phyloP scores from a whole-genome alignment of 805 yeast species.

The Sungouiella blattae region DNA sequence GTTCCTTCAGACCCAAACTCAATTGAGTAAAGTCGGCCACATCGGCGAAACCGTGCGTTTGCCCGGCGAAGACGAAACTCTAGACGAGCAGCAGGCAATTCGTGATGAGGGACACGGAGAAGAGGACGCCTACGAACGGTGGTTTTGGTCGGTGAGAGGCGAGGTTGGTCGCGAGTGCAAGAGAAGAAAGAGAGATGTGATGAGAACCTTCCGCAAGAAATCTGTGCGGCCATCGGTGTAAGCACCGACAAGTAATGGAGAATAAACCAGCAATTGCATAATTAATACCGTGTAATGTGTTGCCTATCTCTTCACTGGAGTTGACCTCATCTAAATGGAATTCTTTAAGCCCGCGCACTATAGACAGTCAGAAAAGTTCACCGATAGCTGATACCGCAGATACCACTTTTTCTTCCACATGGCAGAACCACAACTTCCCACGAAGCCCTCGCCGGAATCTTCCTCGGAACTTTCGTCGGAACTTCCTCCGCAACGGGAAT shows the following conservation, averaged over 20 bases:
- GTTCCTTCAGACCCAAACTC: constrained; percentile 81
- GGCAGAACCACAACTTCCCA: too few species aligned
- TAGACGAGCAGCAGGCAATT: constrained; percentile 22
- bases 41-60: constrained; percentile 25
- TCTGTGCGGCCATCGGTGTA: constrained; percentile 5
- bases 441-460: too few species aligned
- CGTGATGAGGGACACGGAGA: constrained; percentile 29
- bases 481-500: too few species aligned
- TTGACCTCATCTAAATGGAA: too few species aligned
- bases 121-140: constrained; percentile 56
- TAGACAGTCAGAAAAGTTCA: constrained; percentile 1
- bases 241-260: too few species aligned
- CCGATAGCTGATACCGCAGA: constrained; percentile 1
- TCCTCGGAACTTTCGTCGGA: too few species aligned
- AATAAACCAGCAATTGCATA: too few species aligned
- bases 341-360: too few species aligned
- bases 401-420: too few species aligned
- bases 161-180: constrained; percentile 74
- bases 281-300: too few species aligned
- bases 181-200: constrained; percentile 69
- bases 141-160: constrained; percentile 84
- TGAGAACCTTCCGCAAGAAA: constrained; percentile 54
- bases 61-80: constrained; percentile 39
- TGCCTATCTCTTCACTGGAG: neutral
- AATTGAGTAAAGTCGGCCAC: constrained; percentile 55